A percentile compares a stretch with the other conserved stretches of the same genome.
Evolutionary conservation across 768 basidiomycete species (phyloP).

Genomic region (Phanerodontia chrysosporium): DNA sequence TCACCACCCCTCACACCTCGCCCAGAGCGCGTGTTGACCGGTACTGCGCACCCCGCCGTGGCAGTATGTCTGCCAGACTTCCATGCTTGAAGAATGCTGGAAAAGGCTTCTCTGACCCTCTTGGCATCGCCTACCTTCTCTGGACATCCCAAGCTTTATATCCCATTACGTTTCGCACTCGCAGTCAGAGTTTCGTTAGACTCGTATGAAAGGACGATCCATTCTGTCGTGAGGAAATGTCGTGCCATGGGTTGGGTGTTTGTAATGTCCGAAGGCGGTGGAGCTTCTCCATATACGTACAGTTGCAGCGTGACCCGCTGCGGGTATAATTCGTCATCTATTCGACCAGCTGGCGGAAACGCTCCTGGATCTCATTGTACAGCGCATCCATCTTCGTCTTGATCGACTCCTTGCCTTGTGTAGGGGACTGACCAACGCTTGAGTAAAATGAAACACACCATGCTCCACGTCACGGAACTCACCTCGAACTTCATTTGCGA

Average conservation of each 20-base stretch:
- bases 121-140: background rate
- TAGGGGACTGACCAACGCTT: constrained; percentile 61
- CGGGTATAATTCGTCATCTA: constrained; percentile 32
- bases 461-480: constrained; percentile 1
- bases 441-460: background rate
- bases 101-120: background rate
- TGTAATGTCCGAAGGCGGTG: constrained; percentile 2
- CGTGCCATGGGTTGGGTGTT: background rate
- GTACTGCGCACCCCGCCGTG: too few species aligned
- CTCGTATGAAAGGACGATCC: background rate
- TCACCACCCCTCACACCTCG: background rate
- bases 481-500: constrained; percentile 99
- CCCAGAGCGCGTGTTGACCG: too few species aligned
- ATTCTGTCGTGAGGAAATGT: constrained; percentile 1
- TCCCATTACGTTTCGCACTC: background rate
- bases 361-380: constrained; percentile 85
- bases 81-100: too few species aligned
- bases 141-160: background rate
- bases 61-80: too few species aligned
- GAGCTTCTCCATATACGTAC: constrained; percentile 6
- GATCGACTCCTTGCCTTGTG: constrained; percentile 82
- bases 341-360: constrained; percentile 83
- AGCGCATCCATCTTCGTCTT: constrained; percentile 79
- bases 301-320: background rate
- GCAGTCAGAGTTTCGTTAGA: constrained; percentile 2